Evolutionary conservation across 805 yeast species (phyloP).

Genomic region (Candida manassasensis): DNA sequence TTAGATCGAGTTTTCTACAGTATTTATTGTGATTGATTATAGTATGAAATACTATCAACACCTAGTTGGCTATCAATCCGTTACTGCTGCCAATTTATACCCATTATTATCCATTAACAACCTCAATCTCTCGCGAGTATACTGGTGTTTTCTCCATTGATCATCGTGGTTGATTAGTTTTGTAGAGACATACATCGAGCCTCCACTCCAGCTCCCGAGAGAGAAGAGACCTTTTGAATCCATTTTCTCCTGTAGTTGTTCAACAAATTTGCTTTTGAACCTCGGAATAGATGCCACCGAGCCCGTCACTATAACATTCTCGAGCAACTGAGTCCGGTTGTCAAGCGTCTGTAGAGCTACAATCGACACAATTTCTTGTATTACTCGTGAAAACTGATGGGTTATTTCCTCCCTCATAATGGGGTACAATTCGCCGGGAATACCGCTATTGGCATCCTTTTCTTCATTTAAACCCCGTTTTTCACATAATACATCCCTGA

Average conservation of each 20-base stretch:
- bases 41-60: too few relatives aligned
- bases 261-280: conserved; percentile 14
- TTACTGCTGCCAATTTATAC: conserved; percentile 2
- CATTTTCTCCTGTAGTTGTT: conserved; percentile 9
- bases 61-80: too few relatives aligned
- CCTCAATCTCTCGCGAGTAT: conserved; percentile 11
- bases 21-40: too few relatives aligned
- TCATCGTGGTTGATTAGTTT: conserved; percentile 13
- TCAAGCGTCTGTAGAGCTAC: conserved; percentile 16
- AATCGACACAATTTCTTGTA: conserved; percentile 6
- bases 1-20: conserved; percentile 7
- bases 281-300: conserved; percentile 21
- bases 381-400: conserved; percentile 6
- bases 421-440: conserved; percentile 12
- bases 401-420: conserved; percentile 10
- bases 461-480: too few relatives aligned
- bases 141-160: conserved; percentile 17
- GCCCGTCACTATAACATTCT: conserved; percentile 22
- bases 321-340: conserved; percentile 11
- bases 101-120: neutral
- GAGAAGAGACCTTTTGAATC: conserved; percentile 9
- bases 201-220: conserved; percentile 30
- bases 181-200: conserved; percentile 25
- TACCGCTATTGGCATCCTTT: neutral
- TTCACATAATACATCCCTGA: too few relatives aligned